Evolutionary conservation across 2,329 filamentous ascomycete genomes (phyloP).

Genomic region (Furcasterigmium furcatum): DNA sequence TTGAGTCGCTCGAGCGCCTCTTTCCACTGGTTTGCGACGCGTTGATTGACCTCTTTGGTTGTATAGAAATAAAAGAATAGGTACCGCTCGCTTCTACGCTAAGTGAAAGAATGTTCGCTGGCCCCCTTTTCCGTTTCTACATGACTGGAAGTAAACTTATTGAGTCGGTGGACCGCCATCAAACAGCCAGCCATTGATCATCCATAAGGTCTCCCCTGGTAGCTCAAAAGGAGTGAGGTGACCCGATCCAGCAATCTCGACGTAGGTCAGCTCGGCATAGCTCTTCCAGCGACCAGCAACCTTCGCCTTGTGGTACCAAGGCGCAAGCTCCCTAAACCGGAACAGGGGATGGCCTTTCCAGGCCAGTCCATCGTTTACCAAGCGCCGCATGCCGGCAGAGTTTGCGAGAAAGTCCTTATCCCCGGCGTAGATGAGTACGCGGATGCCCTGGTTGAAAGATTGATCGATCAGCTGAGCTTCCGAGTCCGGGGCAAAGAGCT

Average conservation of each 20-base stretch:
- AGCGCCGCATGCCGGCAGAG: slow-evolving; percentile 3
- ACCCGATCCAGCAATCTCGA: slow-evolving; percentile 4
- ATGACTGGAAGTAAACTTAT: too few species aligned
- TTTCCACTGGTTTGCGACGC: slow-evolving; percentile 7
- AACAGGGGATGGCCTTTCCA: slow-evolving; percentile 4
- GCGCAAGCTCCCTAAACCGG: slow-evolving; percentile 1
- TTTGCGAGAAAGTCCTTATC: slow-evolving; percentile 4
- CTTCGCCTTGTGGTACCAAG: slow-evolving; percentile 2
- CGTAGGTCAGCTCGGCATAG: slow-evolving; percentile 1
- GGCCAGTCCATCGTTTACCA: slow-evolving; percentile 2
- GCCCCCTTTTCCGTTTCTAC: too few species aligned
- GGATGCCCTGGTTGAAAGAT: not conserved
- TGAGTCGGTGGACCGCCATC: too few species aligned
- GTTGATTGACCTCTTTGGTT: slow-evolving; percentile 6
- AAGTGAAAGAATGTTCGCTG: too few species aligned
- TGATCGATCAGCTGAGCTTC: not conserved
- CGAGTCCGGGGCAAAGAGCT: too few species aligned
- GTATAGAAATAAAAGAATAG: too few species aligned
- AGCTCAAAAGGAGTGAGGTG: slow-evolving; percentile 3
- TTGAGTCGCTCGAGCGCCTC: not conserved
- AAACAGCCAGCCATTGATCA: not conserved
- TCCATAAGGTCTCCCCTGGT: not conserved
- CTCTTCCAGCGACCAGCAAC: slow-evolving; percentile 2
- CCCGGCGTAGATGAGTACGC: slow-evolving; percentile 3
- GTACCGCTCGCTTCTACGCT: too few species aligned